These are phyloP conservation scores for Penicillium diatomitis DNA, from an alignment of 495 filamentous ascomycete species.

Conservation along the genomic window DNA sequence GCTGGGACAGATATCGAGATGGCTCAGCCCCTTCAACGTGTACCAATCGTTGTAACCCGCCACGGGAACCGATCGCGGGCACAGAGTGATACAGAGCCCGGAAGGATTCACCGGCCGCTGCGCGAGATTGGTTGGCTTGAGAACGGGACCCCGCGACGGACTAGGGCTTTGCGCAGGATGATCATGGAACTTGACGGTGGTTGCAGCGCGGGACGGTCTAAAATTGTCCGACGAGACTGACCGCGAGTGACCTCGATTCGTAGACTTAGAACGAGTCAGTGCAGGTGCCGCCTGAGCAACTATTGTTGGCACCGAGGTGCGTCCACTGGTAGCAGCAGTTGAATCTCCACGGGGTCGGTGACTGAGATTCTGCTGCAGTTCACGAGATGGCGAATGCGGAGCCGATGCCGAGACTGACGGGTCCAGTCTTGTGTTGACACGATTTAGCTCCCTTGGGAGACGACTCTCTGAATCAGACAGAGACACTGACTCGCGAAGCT, in stretches of 20 bases:
- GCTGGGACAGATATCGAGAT: slow-evolving; percentile 55
- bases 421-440: background rate
- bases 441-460: background rate
- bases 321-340: background rate
- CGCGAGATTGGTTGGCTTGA: slow-evolving; percentile 5
- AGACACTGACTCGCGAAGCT: slow-evolving; percentile 14
- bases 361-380: background rate
- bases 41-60: slow-evolving; percentile 55
- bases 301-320: slow-evolving; percentile 3
- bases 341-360: background rate
- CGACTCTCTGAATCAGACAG: slow-evolving; percentile 12
- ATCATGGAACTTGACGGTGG: slow-evolving; percentile 10
- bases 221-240: slow-evolving; percentile 8
- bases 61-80: slow-evolving; percentile 41
- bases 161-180: background rate
- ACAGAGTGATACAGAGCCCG: slow-evolving; percentile 38
- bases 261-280: slow-evolving; percentile 8
- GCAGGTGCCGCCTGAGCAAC: slow-evolving; percentile 1
- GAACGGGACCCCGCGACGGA: slow-evolving; percentile 6
- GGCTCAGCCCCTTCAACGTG: slow-evolving; percentile 45
- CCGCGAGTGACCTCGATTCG: slow-evolving; percentile 2
- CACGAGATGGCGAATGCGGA: slow-evolving; percentile 2
- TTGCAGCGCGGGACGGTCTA: slow-evolving; percentile 3
- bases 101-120: slow-evolving; percentile 7
- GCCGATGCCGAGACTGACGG: background rate